Percentiles rank a stretch among this genome's conserved stretches.
These are phyloP conservation scores for Amanita fuliginea DNA, from an alignment of 768 basidiomycete genomes.

Conservation along the genomic window DNA sequence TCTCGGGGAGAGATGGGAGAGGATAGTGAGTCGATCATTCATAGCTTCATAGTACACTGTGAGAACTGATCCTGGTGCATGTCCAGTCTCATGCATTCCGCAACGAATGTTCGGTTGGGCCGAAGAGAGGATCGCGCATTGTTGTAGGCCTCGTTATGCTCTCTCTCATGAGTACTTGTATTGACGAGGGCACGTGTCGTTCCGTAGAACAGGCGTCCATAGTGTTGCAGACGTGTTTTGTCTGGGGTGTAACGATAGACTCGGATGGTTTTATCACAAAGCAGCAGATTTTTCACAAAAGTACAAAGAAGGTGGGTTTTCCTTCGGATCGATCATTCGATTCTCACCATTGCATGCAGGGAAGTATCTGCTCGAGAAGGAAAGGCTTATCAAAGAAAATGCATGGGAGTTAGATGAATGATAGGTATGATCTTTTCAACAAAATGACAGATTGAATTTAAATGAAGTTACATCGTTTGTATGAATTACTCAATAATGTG, in stretches of 20 bases:
- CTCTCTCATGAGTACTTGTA: conserved; percentile 1
- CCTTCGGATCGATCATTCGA: not conserved
- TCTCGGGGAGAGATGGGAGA: conserved; percentile 73
- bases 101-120: conserved; percentile 65
- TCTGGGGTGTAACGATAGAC: conserved; percentile 62
- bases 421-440: too few relatives aligned
- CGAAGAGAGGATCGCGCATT: conserved; percentile 64
- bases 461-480: too few relatives aligned
- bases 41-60: not conserved
- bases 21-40: conserved; percentile 50
- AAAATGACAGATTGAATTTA: too few relatives aligned
- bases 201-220: conserved; percentile 67
- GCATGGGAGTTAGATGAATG: conserved; percentile 56
- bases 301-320: conserved; percentile 66
- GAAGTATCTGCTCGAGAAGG: conserved; percentile 73
- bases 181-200: not conserved
- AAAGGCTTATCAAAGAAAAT: conserved; percentile 75
- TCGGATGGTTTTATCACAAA: conserved; percentile 81
- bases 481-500: too few relatives aligned
- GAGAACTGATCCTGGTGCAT: not conserved
- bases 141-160: conserved; percentile 30
- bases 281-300: conserved; percentile 69
- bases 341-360: conserved; percentile 28
- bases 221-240: conserved; percentile 77
- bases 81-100: conserved; percentile 63